Evolutionary conservation across 225 moss, liverwort and hornwort genomes (phyloP).

Genomic region (Marchantia paleacea): DNA sequence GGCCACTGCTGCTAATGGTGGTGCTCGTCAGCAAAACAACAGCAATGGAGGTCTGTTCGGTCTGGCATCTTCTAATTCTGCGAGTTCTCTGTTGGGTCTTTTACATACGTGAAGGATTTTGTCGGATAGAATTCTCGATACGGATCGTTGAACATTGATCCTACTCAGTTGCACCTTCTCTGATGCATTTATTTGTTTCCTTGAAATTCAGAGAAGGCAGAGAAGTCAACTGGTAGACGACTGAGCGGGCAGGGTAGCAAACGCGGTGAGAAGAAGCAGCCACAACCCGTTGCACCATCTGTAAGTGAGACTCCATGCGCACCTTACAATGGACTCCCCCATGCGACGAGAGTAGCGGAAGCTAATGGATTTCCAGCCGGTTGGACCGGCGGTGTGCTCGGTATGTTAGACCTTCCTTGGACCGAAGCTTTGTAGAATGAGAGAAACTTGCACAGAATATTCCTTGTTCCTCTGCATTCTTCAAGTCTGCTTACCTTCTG

Average conservation of each 20-base stretch:
- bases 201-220: constrained; percentile 36
- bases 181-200: not conserved
- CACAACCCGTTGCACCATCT: constrained; percentile 19
- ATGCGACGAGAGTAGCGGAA: constrained; percentile 16
- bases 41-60: constrained; percentile 29
- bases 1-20: constrained; percentile 17
- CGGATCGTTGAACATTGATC: not conserved
- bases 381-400: constrained; percentile 37
- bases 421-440: not conserved
- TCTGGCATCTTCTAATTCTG: not conserved
- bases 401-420: constrained; percentile 10
- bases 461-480: too few species aligned
- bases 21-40: constrained; percentile 25
- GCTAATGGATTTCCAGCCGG: constrained; percentile 19
- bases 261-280: constrained; percentile 47
- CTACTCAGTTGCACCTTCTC: too few species aligned
- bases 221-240: constrained; percentile 32
- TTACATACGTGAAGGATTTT: not conserved
- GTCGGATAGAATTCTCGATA: not conserved
- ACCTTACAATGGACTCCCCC: not conserved
- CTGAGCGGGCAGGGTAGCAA: constrained; percentile 34
- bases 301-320: constrained; percentile 20
- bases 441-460: not conserved
- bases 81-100: not conserved
- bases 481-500: not conserved